Conservation (phyloP, 1,284 basidiomycete species). For the Papiliotrema flavescens region DNA sequence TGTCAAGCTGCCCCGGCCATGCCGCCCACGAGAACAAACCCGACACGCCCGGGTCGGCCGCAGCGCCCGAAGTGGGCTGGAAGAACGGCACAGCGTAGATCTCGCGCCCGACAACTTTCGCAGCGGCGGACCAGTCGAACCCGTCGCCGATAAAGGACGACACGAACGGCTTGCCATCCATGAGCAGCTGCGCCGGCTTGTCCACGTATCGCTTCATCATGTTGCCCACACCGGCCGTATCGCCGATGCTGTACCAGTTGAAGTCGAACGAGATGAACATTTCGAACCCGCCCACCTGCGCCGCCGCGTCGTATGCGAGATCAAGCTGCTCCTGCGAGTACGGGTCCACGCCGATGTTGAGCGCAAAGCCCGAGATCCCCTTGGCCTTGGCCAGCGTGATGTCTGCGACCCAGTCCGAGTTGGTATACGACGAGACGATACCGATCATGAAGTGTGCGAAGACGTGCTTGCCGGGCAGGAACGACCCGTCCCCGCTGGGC, state of each 20-base stretch:
- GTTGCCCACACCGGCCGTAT: constrained; percentile 19
- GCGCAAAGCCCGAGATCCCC: constrained; percentile 45
- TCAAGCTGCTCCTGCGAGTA: constrained; percentile 41
- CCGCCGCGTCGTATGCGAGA: constrained; percentile 41
- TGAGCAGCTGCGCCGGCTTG: constrained; percentile 29
- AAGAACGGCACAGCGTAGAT: constrained; percentile 43
- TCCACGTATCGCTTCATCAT: constrained; percentile 31
- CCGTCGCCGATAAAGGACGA: constrained; percentile 47
- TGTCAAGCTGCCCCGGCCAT: constrained; percentile 42
- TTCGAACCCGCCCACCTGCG: constrained; percentile 29
- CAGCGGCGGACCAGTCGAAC: constrained; percentile 36
- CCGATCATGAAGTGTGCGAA: constrained; percentile 48
- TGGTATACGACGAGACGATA: constrained; percentile 34
- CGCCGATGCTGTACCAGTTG: constrained; percentile 38
- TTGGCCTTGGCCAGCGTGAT: constrained; percentile 38
- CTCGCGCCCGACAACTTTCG: constrained; percentile 21
- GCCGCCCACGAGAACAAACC: constrained; percentile 45
- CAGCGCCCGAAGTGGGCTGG: constrained; percentile 26
- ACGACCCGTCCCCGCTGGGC: background rate
- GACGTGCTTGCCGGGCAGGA: constrained; percentile 27
- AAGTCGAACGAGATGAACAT: constrained; percentile 49
- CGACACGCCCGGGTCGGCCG: constrained; percentile 22
- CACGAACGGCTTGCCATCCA: constrained; percentile 42
- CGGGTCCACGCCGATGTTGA: constrained; percentile 44
- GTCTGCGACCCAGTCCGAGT: constrained; percentile 36